Evolutionary conservation across 2,329 filamentous ascomycete species (phyloP).

Genomic region (Magnaporthiopsis incrustans): DNA sequence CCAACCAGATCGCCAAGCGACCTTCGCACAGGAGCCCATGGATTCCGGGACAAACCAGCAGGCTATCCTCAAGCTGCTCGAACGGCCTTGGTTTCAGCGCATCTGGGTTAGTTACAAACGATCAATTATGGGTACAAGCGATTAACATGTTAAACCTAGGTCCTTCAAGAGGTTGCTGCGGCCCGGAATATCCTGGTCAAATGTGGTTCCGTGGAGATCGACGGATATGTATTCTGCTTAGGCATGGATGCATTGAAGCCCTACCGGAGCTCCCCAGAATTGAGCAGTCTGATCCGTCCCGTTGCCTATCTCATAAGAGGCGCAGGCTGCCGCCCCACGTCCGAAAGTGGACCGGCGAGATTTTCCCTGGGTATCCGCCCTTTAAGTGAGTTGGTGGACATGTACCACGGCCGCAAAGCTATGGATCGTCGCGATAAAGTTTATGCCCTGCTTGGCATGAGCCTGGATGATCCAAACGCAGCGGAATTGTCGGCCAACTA

Average conservation of each 20-base stretch:
- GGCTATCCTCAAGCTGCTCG: too few relatives aligned
- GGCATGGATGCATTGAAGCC: neutral
- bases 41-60: too few relatives aligned
- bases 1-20: too few relatives aligned
- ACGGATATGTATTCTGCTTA: neutral
- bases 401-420: neutral
- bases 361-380: neutral
- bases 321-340: neutral
- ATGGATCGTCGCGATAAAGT: neutral
- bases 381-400: neutral
- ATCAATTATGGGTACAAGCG: neutral
- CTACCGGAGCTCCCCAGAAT: neutral
- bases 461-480: neutral
- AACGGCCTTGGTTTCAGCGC: too few relatives aligned
- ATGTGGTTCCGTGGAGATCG: neutral
- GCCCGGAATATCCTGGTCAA: neutral
- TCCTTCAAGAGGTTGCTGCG: neutral
- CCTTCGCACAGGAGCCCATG: too few relatives aligned
- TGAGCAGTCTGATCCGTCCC: neutral
- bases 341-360: neutral
- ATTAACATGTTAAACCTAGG: neutral
- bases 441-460: slow-evolving; percentile 4
- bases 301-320: neutral
- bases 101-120: neutral
- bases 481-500: neutral